A percentile compares a stretch with the other conserved stretches of the same genome.
Conservation (phyloP, 129 eudicot genomes). For the Centrapalus pauciflorus region DNA sequence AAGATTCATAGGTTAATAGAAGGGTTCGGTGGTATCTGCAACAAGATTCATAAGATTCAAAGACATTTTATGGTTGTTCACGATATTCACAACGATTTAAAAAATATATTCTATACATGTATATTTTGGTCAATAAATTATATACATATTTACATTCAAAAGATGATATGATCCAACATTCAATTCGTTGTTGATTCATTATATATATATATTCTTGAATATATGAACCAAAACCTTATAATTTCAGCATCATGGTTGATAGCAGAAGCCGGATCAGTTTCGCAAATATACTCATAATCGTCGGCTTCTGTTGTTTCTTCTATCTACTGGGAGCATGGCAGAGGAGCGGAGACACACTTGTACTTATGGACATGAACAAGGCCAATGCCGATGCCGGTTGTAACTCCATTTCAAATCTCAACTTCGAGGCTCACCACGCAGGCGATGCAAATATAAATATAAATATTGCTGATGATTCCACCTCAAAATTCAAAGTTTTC, state of each 20-base stretch:
- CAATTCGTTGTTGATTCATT: conserved; percentile 37
- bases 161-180: conserved; percentile 40
- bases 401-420: conserved; percentile 7
- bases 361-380: conserved; percentile 15
- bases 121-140: too few relatives aligned
- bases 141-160: too few relatives aligned
- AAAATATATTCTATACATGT: too few relatives aligned
- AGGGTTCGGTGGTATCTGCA: too few relatives aligned
- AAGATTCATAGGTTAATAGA: too few relatives aligned
- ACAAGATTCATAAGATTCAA: too few relatives aligned
- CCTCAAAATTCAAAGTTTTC: conserved; percentile 1
- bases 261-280: conserved; percentile 16
- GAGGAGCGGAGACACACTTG: conserved; percentile 17
- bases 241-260: conserved; percentile 29
- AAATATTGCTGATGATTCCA: conserved; percentile 1
- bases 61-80: too few relatives aligned
- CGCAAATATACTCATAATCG: conserved; percentile 4
- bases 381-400: conserved; percentile 2
- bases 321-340: conserved; percentile 27
- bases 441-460: neutral
- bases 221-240: too few relatives aligned
- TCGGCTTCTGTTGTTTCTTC: conserved; percentile 21
- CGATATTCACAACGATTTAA: too few relatives aligned
- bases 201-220: too few relatives aligned
- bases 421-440: conserved; percentile 32